A percentile compares a stretch with the other conserved stretches of the same genome.
phyloP scores from a whole-genome alignment of 2,329 filamentous ascomycete genomes.

The Aspergillus neotritici region DNA sequence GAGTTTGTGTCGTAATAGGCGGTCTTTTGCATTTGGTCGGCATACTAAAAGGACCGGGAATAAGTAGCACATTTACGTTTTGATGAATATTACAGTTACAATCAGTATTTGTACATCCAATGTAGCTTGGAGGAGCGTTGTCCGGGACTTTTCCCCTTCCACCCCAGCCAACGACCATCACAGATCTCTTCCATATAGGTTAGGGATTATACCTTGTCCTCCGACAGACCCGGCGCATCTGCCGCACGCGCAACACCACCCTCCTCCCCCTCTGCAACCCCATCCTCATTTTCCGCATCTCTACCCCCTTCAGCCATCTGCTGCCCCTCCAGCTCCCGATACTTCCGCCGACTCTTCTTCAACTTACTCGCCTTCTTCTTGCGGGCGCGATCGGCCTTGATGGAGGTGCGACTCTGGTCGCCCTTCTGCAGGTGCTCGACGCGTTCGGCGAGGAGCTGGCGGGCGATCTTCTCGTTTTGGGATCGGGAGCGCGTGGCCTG shows the following conservation, averaged over 20 bases:
- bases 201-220: no score
- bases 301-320: slow-evolving; percentile 8
- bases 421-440: slow-evolving; percentile 73
- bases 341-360: slow-evolving; percentile 43
- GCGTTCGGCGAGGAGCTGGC: slow-evolving; percentile 67
- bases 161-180: no score
- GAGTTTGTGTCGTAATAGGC: no score
- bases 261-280: slow-evolving; percentile 12
- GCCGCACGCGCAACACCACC: slow-evolving; percentile 1
- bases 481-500: slow-evolving; percentile 82
- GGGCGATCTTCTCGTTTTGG: slow-evolving; percentile 82
- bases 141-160: no score
- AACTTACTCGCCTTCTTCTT: slow-evolving; percentile 41
- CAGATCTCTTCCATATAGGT: no score
- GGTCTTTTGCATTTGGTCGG: no score
- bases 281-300: slow-evolving; percentile 9
- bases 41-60: no score
- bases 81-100: no score
- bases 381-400: slow-evolving; percentile 82
- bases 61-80: no score
- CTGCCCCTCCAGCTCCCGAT: slow-evolving; percentile 33
- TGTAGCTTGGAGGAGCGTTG: no score
- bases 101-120: no score
- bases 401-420: slow-evolving; percentile 65
- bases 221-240: no score